phyloP scores from a whole-genome alignment of 1,284 basidiomycete genomes.

The Polyporus tsugae region DNA sequence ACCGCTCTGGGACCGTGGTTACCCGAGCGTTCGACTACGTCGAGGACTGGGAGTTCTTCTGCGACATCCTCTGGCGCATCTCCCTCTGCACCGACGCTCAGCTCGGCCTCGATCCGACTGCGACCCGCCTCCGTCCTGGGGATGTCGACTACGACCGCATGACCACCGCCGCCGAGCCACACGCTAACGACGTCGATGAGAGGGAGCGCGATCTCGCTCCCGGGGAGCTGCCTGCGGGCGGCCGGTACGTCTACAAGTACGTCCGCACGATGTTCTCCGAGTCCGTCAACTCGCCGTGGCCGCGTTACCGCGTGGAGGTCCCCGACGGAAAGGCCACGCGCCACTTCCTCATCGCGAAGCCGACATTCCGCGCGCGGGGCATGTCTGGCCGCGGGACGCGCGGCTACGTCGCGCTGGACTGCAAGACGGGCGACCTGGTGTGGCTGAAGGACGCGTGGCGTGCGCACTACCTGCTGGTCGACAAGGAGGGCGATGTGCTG shows the following conservation, averaged over 20 bases:
- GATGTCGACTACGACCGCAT: constrained; percentile 15
- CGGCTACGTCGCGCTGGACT: constrained; percentile 16
- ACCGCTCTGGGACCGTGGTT: constrained; percentile 14
- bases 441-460: constrained; percentile 29
- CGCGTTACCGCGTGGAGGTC: constrained; percentile 10
- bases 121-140: constrained; percentile 1
- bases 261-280: constrained; percentile 12
- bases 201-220: background rate
- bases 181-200: constrained; percentile 4
- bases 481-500: constrained; percentile 19
- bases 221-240: background rate
- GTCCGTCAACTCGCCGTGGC: background rate
- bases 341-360: constrained; percentile 22
- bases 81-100: constrained; percentile 38
- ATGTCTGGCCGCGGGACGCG: constrained; percentile 18
- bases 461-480: constrained; percentile 10
- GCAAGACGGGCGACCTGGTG: constrained; percentile 11
- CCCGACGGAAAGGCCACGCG: background rate
- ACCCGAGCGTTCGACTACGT: constrained; percentile 21
- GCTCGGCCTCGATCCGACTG: constrained; percentile 31
- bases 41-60: constrained; percentile 10
- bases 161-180: background rate
- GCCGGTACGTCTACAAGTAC: constrained; percentile 14
- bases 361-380: constrained; percentile 11
- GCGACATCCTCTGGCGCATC: constrained; percentile 33